Percentiles rank a stretch among this genome's conserved stretches.
Conservation (phyloP, 1,284 basidiomycete species). For the Cutaneotrichosporon arboriforme region DNA sequence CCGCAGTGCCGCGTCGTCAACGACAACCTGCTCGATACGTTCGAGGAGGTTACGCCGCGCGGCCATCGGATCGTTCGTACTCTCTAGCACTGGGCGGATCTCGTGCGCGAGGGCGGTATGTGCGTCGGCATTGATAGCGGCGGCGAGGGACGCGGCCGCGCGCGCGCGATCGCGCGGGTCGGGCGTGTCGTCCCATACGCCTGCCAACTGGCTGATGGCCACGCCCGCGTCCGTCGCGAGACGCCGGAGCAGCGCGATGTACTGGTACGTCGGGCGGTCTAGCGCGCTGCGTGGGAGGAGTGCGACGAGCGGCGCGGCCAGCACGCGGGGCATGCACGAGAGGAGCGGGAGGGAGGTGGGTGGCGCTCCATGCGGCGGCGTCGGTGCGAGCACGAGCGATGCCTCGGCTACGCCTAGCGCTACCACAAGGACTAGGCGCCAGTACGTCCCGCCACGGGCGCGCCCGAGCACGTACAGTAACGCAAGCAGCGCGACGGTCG, state of each 20-base stretch:
- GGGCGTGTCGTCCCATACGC: constrained; percentile 25
- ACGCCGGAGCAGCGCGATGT: constrained; percentile 28
- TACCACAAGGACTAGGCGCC: constrained; percentile 66
- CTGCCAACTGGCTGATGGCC: constrained; percentile 35
- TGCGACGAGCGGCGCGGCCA: constrained; percentile 2
- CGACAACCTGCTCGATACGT: constrained; percentile 10
- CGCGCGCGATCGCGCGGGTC: not conserved
- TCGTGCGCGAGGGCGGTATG: not conserved
- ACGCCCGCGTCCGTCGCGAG: constrained; percentile 30
- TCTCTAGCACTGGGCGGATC: constrained; percentile 2
- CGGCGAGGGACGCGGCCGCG: not conserved
- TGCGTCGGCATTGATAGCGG: not conserved
- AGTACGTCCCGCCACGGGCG: constrained; percentile 60
- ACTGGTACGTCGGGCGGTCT: constrained; percentile 26
- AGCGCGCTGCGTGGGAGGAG: constrained; percentile 1
- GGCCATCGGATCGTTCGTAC: not conserved
- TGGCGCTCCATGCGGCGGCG: constrained; percentile 5
- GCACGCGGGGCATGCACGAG: constrained; percentile 1
- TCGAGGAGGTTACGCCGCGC: constrained; percentile 11
- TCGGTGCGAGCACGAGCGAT: constrained; percentile 30
- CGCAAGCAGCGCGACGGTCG: constrained; percentile 2
- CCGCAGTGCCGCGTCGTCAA: not conserved
- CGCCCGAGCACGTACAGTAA: constrained; percentile 52
- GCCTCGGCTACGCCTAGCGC: constrained; percentile 53
- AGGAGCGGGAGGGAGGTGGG: constrained; percentile 6